phyloP scores from a whole-genome alignment of 164 flowering plant species.

The Vitis labrusca region DNA sequence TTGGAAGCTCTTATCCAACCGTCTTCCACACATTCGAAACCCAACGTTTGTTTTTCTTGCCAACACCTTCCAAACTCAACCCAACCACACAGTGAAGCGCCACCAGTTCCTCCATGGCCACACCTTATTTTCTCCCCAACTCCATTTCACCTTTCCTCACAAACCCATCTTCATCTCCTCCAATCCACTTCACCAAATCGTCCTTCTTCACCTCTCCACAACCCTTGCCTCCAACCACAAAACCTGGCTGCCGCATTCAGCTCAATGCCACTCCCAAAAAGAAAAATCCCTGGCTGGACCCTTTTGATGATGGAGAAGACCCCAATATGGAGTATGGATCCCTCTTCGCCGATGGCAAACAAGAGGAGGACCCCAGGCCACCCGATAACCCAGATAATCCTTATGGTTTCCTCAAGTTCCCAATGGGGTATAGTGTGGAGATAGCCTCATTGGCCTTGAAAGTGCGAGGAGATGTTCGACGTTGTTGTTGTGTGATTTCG shows the following conservation, averaged over 20 bases:
- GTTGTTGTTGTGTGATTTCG: conserved; percentile 75
- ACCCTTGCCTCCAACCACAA: conserved; percentile 16
- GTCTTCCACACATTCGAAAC: conserved; percentile 51
- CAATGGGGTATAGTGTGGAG: conserved; percentile 65
- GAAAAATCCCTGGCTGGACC: conserved; percentile 79
- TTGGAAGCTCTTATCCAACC: conserved; percentile 42
- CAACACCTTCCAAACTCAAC: neutral
- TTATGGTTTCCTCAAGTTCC: conserved; percentile 90
- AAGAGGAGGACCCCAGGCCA: conserved; percentile 79
- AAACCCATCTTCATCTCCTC: conserved; percentile 31
- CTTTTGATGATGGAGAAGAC: conserved; percentile 80
- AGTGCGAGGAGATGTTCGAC: conserved; percentile 76
- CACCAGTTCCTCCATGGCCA: conserved; percentile 33
- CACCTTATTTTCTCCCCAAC: conserved; percentile 46
- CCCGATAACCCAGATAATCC: conserved; percentile 79
- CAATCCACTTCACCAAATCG: conserved; percentile 30
- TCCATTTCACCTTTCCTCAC: conserved; percentile 37
- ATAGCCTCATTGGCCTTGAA: conserved; percentile 68
- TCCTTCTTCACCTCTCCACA: conserved; percentile 25
- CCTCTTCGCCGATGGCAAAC: conserved; percentile 72
- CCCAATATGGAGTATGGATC: conserved; percentile 70
- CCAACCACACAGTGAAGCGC: neutral
- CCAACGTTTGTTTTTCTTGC: conserved; percentile 12
- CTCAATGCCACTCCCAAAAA: conserved; percentile 34
- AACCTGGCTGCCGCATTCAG: neutral